Conservation (phyloP, 2,329 filamentous ascomycete species). For the Colletotrichum agaves region DNA sequence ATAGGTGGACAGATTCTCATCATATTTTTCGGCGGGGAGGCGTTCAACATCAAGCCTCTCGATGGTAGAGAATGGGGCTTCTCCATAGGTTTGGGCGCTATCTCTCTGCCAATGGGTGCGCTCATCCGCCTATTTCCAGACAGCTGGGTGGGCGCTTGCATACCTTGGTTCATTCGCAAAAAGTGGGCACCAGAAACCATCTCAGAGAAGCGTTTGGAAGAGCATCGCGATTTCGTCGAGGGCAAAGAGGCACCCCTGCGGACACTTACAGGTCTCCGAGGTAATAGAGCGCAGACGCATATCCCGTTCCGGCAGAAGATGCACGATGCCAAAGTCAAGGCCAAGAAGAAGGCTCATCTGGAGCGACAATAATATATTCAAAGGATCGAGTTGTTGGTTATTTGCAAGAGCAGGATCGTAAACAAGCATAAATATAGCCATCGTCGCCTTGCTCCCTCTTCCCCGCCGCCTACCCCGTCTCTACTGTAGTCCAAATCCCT, state of each 20-base stretch:
- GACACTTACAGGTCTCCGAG: conserved; percentile 46
- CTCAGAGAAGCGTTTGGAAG: conserved; percentile 39
- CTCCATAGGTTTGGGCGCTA: conserved; percentile 78
- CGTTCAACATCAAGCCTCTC: conserved; percentile 74
- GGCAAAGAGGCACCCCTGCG: conserved; percentile 44
- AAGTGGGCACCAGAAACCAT: conserved; percentile 42
- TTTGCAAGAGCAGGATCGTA: too few relatives aligned
- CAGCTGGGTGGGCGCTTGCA: conserved; percentile 49
- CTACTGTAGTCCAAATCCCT: too few relatives aligned
- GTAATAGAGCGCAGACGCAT: conserved; percentile 44
- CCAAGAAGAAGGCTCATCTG: conserved; percentile 36
- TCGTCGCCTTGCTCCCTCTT: too few relatives aligned
- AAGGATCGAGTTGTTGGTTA: neutral
- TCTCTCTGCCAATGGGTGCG: conserved; percentile 80
- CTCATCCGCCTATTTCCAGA: conserved; percentile 81
- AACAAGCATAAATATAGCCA: too few relatives aligned
- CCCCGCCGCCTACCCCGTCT: too few relatives aligned
- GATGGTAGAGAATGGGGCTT: conserved; percentile 83
- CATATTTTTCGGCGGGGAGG: conserved; percentile 80
- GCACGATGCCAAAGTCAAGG: conserved; percentile 43
- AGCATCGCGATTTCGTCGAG: conserved; percentile 33
- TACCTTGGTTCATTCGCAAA: conserved; percentile 45
- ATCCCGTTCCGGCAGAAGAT: conserved; percentile 45
- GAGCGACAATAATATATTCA: neutral
- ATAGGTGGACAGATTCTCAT: conserved; percentile 86